Evolutionary conservation across 768 basidiomycete species (phyloP).

Genomic region (Hericium rajendrae): DNA sequence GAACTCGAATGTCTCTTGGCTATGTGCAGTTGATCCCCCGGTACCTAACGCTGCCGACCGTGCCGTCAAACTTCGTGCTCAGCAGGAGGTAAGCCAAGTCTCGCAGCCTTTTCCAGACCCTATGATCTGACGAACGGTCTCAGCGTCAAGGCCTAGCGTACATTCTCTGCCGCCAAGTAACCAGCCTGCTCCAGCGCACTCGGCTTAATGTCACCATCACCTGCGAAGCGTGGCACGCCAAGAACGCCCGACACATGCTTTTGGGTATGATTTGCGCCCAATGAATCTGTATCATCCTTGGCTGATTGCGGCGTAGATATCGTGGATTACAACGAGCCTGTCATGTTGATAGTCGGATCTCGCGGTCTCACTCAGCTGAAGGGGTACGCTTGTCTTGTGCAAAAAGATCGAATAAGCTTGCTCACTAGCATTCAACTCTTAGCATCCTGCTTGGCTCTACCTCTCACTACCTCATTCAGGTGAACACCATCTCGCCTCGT

Average conservation of each 20-base stretch:
- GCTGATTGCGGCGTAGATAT: constrained; percentile 39
- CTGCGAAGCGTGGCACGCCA: constrained; percentile 98
- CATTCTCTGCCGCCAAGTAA: constrained; percentile 84
- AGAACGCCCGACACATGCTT: constrained; percentile 85
- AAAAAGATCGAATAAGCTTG: not conserved
- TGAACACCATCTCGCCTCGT: constrained; percentile 19
- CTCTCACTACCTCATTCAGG: constrained; percentile 88
- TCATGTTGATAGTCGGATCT: constrained; percentile 93
- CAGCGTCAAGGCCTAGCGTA: constrained; percentile 86
- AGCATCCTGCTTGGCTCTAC: constrained; percentile 92
- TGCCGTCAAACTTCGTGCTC: constrained; percentile 69
- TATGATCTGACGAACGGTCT: too few species aligned
- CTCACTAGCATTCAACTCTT: constrained; percentile 3
- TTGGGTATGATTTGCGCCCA: constrained; percentile 36
- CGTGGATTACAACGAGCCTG: constrained; percentile 78
- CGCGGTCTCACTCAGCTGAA: constrained; percentile 82
- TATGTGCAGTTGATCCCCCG: constrained; percentile 47
- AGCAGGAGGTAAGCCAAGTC: constrained; percentile 67
- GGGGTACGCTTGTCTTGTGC: constrained; percentile 43
- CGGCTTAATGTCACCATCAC: constrained; percentile 75
- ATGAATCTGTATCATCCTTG: too few species aligned
- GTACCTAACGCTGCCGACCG: constrained; percentile 69
- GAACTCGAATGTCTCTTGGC: not conserved
- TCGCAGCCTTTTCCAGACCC: too few species aligned
- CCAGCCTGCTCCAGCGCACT: constrained; percentile 84